Conservation (phyloP, 2,329 filamentous ascomycete species). For the Trichophyton simii region DNA sequence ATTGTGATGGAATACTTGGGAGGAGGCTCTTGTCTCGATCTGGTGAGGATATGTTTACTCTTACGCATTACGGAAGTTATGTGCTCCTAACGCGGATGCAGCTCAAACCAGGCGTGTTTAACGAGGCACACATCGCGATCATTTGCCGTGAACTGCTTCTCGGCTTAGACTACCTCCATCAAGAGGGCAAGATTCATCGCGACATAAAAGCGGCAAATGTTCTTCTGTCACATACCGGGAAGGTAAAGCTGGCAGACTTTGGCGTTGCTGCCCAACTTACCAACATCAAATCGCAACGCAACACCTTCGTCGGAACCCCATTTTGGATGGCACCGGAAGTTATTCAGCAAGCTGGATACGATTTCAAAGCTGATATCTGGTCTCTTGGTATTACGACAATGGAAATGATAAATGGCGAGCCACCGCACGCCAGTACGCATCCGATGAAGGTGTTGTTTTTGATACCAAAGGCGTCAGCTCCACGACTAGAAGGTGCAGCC, state of each 20-base stretch:
- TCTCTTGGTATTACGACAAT: constrained; percentile 84
- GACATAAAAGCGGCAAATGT: constrained; percentile 97
- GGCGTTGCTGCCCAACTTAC: constrained; percentile 92
- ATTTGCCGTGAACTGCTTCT: constrained; percentile 82
- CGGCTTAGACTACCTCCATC: constrained; percentile 85
- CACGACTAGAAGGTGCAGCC: constrained; percentile 62
- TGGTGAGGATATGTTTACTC: constrained; percentile 43
- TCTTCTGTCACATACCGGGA: constrained; percentile 77
- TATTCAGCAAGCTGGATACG: constrained; percentile 71
- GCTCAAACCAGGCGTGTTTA: constrained; percentile 83
- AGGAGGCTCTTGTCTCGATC: constrained; percentile 84
- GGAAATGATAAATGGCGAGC: constrained; percentile 77
- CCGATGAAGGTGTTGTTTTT: constrained; percentile 90
- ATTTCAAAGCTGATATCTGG: constrained; percentile 91
- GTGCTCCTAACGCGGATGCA: constrained; percentile 25
- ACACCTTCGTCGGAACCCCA: constrained; percentile 94
- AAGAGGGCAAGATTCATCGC: constrained; percentile 87
- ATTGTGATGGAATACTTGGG: constrained; percentile 98
- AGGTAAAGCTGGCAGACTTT: constrained; percentile 93
- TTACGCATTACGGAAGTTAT: neutral
- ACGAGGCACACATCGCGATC: constrained; percentile 83
- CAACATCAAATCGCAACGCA: constrained; percentile 93
- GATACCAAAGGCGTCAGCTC: constrained; percentile 78
- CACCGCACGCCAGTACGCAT: constrained; percentile 72
- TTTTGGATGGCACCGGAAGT: constrained; percentile 97